Base-by-base conservation (phyloP, 345 rosid genomes). In the Pistacia atlantica region DNA sequence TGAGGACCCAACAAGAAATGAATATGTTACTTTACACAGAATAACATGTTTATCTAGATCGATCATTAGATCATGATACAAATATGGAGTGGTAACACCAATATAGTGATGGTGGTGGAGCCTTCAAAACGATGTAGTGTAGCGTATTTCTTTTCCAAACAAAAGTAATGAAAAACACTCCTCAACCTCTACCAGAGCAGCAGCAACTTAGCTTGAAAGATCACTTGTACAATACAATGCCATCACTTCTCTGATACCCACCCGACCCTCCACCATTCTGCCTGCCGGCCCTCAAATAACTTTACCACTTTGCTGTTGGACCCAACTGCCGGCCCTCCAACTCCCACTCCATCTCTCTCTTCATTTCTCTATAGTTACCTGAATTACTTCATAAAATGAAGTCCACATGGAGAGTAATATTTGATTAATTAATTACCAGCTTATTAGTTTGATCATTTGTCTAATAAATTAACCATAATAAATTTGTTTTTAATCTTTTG, bases 281-380 rank as follows among this genome's bases (percentile, higher is more conserved):
- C 77, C 64, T 16, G 82, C 82, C 80, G 82, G 76, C 80, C 71
- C 73, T 0, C 75, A 82, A 76, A 73, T 73, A 61, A 49, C 31
- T 28, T 42, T 42, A 7, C 46, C 46, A 42, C 46, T 38, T 8
- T 16, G 2, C 51, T 0, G 20, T 12, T 49, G 33, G 51, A 49
- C 64, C 61, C 71, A 52, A 17, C 54, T 17, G 60, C 80, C 72
- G 46, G 42, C 67, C 10, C 69, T 71, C 80, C 57, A 35, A 13
- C n/a, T 61, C 14, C 48, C 18, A 37, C 35, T 2, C 33, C 55
- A 0, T 46, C 17, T 46, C 11, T 22, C 60, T 13, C 38, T 28
- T 1, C 54, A 25, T 25, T 25, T 25, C 0, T 25, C 25, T 25
- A 25, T 25, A 25, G 25, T 1, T 25, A 0, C 25, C 25, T 25